Evolutionary conservation across 1,139 yeast genomes (phyloP).

Genomic region (Hyphopichia burtonii): DNA sequence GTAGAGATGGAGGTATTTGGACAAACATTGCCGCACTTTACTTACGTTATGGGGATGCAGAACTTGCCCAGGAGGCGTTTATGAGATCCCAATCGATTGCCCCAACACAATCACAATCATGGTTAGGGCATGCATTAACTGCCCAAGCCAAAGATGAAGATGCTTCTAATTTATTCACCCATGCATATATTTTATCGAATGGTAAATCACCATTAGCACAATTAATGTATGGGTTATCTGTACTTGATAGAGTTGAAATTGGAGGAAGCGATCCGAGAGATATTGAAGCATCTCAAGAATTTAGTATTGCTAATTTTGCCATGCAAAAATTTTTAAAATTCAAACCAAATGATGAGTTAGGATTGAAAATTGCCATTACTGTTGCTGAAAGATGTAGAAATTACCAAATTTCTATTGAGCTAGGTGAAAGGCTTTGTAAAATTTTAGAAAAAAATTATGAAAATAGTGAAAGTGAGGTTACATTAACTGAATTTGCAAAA

Average conservation of each 20-base stretch:
- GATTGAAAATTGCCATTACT: slow-evolving; percentile 55
- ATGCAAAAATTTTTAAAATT: slow-evolving; percentile 69
- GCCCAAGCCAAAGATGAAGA: slow-evolving; percentile 48
- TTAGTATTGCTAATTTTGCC: slow-evolving; percentile 68
- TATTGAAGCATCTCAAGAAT: slow-evolving; percentile 60
- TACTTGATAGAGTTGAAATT: slow-evolving; percentile 43
- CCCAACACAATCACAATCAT: slow-evolving; percentile 74
- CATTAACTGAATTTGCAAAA: slow-evolving; percentile 51
- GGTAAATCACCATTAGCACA: slow-evolving; percentile 74
- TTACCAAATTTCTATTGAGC: slow-evolving; percentile 50
- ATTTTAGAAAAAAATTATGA: slow-evolving; percentile 63
- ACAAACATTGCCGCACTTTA: slow-evolving; percentile 78
- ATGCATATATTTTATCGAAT: slow-evolving; percentile 73
- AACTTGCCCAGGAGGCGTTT: slow-evolving; percentile 73
- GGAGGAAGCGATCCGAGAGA: slow-evolving; percentile 47
- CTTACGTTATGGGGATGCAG: slow-evolving; percentile 63
- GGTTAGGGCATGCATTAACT: slow-evolving; percentile 85
- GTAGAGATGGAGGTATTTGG: slow-evolving; percentile 74
- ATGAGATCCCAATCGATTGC: slow-evolving; percentile 76
- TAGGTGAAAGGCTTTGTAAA: slow-evolving; percentile 46
- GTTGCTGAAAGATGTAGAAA: slow-evolving; percentile 73
- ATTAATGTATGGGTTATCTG: slow-evolving; percentile 65
- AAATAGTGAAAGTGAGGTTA: slow-evolving; percentile 46
- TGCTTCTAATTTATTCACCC: slow-evolving; percentile 65
- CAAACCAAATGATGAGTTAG: slow-evolving; percentile 63